phyloP scores from a whole-genome alignment of 2,329 filamentous ascomycete genomes.

The Ophiostoma tasmaniense region DNA sequence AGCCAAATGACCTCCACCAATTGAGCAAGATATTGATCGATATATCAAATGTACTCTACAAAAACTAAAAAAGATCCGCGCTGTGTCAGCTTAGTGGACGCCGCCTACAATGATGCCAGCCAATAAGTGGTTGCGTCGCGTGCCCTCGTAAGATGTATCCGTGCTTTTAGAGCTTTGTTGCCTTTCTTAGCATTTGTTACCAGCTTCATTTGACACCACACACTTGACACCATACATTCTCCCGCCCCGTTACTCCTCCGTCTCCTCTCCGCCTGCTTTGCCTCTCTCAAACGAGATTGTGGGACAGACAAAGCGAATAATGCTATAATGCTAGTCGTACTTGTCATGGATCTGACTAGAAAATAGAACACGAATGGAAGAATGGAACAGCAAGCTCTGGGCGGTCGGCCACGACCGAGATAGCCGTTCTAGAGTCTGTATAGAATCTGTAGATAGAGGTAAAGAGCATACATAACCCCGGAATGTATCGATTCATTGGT shows the following conservation, averaged over 20 bases:
- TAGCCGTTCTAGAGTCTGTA: neutral
- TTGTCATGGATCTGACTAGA: too few relatives aligned
- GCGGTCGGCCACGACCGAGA: neutral
- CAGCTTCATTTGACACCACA: too few relatives aligned
- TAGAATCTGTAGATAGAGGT: neutral
- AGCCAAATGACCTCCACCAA: neutral
- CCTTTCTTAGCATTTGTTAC: too few relatives aligned
- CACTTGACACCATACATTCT: neutral
- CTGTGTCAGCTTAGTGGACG: neutral
- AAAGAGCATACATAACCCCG: neutral
- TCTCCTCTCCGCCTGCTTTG: neutral
- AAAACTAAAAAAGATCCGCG: neutral
- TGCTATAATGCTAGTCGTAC: too few relatives aligned
- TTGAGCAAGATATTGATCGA: too few relatives aligned
- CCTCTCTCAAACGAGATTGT: conserved; percentile 1
- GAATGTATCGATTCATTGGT: neutral
- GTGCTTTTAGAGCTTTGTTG: too few relatives aligned
- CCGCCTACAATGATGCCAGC: neutral
- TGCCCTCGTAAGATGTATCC: neutral
- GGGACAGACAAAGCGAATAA: neutral
- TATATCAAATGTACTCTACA: neutral
- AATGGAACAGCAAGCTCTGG: neutral
- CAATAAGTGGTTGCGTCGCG: neutral
- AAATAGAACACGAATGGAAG: neutral
- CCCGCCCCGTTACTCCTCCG: neutral